Evolutionary conservation across 2,329 filamentous ascomycete genomes (phyloP).

Genomic region (Thielaviopsis populi): DNA sequence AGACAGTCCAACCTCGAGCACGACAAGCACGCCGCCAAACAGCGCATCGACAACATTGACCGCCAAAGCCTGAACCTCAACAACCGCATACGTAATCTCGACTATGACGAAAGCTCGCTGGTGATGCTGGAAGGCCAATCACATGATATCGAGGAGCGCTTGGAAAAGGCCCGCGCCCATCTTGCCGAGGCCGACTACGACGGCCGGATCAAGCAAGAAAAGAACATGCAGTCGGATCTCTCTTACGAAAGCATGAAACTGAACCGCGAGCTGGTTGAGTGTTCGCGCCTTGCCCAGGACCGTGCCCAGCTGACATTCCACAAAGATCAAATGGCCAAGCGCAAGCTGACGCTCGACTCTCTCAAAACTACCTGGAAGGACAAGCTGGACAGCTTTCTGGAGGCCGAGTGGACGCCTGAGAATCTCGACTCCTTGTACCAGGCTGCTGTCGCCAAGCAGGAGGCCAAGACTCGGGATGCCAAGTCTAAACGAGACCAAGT

Average conservation of each 20-base stretch:
- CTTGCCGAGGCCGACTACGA: conserved; percentile 55
- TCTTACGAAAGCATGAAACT: conserved; percentile 60
- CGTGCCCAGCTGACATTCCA: conserved; percentile 71
- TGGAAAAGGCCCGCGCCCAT: conserved; percentile 48
- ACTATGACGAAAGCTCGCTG: conserved; percentile 73
- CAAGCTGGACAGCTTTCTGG: conserved; percentile 51
- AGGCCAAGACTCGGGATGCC: conserved; percentile 43
- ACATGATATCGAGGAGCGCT: conserved; percentile 48
- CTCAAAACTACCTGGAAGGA: conserved; percentile 59
- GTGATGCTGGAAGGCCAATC: conserved; percentile 61
- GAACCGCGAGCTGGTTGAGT: conserved; percentile 67
- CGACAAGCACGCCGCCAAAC: conserved; percentile 56
- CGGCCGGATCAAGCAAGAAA: conserved; percentile 49
- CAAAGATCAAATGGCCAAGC: conserved; percentile 63
- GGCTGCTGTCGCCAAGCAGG: conserved; percentile 41
- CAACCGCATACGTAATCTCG: conserved; percentile 52
- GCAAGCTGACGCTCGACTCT: conserved; percentile 60
- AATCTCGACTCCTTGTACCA: conserved; percentile 61
- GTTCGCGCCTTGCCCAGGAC: conserved; percentile 65
- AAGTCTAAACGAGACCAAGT: conserved; percentile 56
- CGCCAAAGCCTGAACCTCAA: conserved; percentile 53
- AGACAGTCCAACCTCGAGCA: conserved; percentile 58
- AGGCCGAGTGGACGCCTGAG: conserved; percentile 49
- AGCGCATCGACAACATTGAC: conserved; percentile 60
- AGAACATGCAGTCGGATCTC: conserved; percentile 48